Conservation (phyloP, 306 rosid genomes). For the Senna siamea region DNA sequence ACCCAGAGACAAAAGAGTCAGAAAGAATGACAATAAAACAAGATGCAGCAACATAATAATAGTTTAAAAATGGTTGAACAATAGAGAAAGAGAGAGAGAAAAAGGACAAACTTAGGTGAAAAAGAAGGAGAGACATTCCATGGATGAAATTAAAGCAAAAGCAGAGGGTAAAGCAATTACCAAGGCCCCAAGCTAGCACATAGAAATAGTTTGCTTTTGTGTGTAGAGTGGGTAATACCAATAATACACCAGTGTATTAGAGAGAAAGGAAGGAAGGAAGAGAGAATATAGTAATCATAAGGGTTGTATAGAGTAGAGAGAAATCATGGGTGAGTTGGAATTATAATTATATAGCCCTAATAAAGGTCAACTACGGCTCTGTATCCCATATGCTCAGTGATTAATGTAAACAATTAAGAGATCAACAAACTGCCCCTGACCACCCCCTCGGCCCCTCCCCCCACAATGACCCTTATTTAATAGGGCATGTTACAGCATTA, state of each 20-base stretch:
- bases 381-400: not conserved
- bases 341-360: not conserved
- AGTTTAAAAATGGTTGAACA: not conserved
- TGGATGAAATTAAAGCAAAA: conserved; percentile 1
- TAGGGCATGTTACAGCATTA: conserved; percentile 9
- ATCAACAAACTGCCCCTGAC: conserved; percentile 5
- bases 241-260: not conserved
- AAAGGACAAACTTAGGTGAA: not conserved
- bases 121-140: conserved; percentile 6
- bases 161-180: conserved; percentile 7
- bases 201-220: not conserved
- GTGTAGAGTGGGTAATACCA: not conserved
- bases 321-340: not conserved
- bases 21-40: not conserved
- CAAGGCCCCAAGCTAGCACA: not conserved
- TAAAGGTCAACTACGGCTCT: conserved; percentile 4
- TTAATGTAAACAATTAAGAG: not conserved
- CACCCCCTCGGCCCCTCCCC: not conserved
- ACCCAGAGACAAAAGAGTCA: conserved; percentile 1
- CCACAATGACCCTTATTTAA: not conserved
- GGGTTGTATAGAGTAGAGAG: no score
- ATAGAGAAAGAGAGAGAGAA: not conserved
- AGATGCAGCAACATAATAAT: not conserved
- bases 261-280: no score
- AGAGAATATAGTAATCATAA: not conserved